A percentile compares a stretch with the other conserved stretches of the same genome.
Conservation (phyloP, 257 asterid species). For the Nicotiana obtusifolia region DNA sequence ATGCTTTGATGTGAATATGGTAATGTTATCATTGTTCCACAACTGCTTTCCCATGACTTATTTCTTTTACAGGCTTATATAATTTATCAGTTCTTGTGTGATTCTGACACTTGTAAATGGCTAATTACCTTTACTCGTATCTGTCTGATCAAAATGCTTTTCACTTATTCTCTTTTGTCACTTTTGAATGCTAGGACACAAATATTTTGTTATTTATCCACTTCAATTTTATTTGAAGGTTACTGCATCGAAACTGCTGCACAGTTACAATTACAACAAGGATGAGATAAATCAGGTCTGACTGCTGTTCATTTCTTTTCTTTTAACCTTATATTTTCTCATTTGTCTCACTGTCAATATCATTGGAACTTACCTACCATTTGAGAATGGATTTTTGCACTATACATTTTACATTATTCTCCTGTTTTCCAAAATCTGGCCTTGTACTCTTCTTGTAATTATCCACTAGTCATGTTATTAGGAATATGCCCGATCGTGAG, state of each 20-base stretch:
- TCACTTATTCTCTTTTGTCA: neutral
- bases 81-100: neutral
- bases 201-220: constrained; percentile 6
- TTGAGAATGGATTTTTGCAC: neutral
- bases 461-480: neutral
- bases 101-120: neutral
- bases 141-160: neutral
- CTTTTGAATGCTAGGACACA: neutral
- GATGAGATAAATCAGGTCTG: constrained; percentile 92
- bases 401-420: neutral
- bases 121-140: neutral
- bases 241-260: constrained; percentile 53
- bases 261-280: constrained; percentile 67
- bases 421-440: neutral
- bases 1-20: constrained; percentile 70
- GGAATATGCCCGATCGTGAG: neutral
- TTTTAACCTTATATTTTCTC: neutral
- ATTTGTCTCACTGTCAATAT: neutral
- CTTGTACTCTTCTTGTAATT: neutral
- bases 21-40: constrained; percentile 17
- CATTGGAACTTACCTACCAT: neutral
- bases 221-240: constrained; percentile 35
- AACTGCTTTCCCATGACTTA: neutral
- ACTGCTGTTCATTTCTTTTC: neutral
- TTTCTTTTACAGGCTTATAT: neutral